Base-by-base conservation (phyloP, 345 rosid genomes). In the Aurinia saxatilis region DNA sequence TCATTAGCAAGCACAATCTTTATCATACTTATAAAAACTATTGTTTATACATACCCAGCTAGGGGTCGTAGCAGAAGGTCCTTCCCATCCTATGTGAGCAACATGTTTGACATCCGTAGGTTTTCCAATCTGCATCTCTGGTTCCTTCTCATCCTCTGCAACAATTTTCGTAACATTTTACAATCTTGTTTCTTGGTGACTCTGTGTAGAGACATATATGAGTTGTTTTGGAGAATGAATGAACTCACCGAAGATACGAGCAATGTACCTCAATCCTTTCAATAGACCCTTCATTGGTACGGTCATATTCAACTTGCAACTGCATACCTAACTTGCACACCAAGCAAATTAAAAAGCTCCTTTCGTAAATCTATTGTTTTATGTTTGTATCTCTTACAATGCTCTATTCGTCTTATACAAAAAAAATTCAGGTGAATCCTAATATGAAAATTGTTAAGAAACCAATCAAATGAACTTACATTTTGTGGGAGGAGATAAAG, bases 41-140 rank as follows among this genome's bases (percentile, higher is more conserved):
- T n/a, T n/a, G n/a, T n/a, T n/a, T 21, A 5, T 17, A 49, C 12
- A 15, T 82, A 85, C 92, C 86, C 88, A 83, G 76, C 83, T 83
- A 13, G 88, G 92, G 7, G 79, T 70, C 15, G 67, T 67, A 14
- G 79, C 76, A 18, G 88, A 72, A 5, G 84, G 86, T 4, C 81
- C 92, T 57, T 92, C 97, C 89, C 87, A 83, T 68, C 98, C 98
- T 38, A 91, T 91, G 52, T 91, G 98, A 41, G 98, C 91, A 11
- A 91, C 96, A 62, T 91, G 98, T 80, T 91, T 91, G 55, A 91
- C 98, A 70, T 91, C 96, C 3, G 98, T 91, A 5, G 98, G 98
- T 35, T 7, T 15, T 48, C 98, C 98, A 65, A 91, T 91, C 68
- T 79, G 79, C 79, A 91, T 86, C 52, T 91, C 92, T 47, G 82